Evolutionary conservation across 495 filamentous ascomycete genomes (phyloP), one percentile per base, ranked within the genome.

Genomic region (Neurospora sp.): DNA sequence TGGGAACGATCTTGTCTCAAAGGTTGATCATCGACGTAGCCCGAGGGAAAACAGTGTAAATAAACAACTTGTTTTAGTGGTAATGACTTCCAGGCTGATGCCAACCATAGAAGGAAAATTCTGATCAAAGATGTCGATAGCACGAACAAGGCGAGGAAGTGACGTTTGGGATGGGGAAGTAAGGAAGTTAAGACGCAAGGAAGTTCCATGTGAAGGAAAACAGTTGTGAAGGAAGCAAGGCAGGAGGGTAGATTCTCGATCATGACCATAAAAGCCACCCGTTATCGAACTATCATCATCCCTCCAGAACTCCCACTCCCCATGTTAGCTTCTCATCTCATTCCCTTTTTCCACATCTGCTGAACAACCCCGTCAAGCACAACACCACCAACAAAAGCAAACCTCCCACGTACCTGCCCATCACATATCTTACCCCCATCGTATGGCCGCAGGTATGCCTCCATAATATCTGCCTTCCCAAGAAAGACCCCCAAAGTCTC

Each of bases 1-100:
- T n/a, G 44, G 0, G 0, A 3, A 9, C 10, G 22, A n/a, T n/a
- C n/a, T n/a, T n/a, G n/a, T n/a, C 16, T 27, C 0, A n/a, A n/a
- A 9, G 42, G 16, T 59, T 2, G 42, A 46, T 16, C 1, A 22
- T 27, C 22, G 22, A 61, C 16, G 20, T 16, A 16, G 12, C 0
- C 11, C 22, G 10, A 31, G 22, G 2, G 0, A 31, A 0, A 31
- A 16, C 11, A 3, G 12, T 16, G 22, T 27, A 6, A 31, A 59
- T 61, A 3, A 5, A 12, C 8, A 0, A 16, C 5, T 59, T 59
- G 11, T 0, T 31, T 1, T 27, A 5, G 2, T 59, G 10, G 12
- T 27, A 27, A 59, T 16, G 1, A 31, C 3, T 27, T 16, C 0
- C 5, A 48, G 9, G 10, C 9, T 5, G 44, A 11, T 46, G 42